Conservation (phyloP, 2,329 filamentous ascomycete species). For the Penicillium crustosum region DNA sequence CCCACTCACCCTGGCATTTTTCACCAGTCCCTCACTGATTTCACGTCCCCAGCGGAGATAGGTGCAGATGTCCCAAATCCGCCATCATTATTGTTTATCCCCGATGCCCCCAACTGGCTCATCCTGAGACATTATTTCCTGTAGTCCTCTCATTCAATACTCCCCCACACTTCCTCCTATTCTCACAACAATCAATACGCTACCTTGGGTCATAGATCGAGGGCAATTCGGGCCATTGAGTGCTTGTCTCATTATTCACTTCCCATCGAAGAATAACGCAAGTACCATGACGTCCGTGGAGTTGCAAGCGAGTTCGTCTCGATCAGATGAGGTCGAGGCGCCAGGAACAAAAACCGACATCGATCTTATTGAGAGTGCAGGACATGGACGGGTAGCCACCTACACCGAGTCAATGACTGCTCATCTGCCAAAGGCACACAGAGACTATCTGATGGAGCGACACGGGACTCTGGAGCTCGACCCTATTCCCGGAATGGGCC, state of each 20-base stretch:
- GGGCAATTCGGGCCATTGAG: background rate
- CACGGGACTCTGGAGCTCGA: slow-evolving; percentile 58
- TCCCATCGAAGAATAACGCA: background rate
- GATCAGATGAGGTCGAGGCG: slow-evolving; percentile 11
- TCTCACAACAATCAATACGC: background rate
- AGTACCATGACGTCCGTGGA: slow-evolving; percentile 29
- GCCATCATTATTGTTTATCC: background rate
- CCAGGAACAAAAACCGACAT: slow-evolving; percentile 26
- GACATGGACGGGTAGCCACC: slow-evolving; percentile 24
- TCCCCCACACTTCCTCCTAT: too few relatives aligned
- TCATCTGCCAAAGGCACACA: slow-evolving; percentile 31
- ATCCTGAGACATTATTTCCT: too few relatives aligned
- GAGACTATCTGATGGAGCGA: slow-evolving; percentile 53
- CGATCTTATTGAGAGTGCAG: slow-evolving; percentile 33
- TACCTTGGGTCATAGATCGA: too few relatives aligned
- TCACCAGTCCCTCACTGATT: background rate
- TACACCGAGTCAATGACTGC: slow-evolving; percentile 30
- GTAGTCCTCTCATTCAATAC: too few relatives aligned
- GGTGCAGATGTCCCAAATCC: background rate
- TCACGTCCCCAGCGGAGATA: slow-evolving; percentile 6
- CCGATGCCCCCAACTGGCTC: background rate
- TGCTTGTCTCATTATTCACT: background rate
- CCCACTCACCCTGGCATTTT: slow-evolving; percentile 13
- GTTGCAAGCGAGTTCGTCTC: slow-evolving; percentile 27
- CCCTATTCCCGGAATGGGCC: slow-evolving; percentile 52